These are phyloP conservation scores for Arachnomyces sp. DNA, from an alignment of 2,329 filamentous ascomycete species.

Conservation along the genomic window DNA sequence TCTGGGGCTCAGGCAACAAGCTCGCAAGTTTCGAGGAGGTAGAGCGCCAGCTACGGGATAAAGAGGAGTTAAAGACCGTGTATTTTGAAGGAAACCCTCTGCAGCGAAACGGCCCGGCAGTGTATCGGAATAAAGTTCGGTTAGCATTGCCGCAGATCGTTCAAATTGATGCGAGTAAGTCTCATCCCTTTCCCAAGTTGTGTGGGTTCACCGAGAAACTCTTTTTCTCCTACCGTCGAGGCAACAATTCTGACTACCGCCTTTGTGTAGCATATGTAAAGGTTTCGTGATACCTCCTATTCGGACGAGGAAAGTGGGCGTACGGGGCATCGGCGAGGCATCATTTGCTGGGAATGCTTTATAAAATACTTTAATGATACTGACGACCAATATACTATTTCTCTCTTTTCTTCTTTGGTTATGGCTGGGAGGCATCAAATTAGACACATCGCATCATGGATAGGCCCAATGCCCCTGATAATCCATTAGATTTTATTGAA, in stretches of 20 bases:
- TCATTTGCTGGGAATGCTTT: too few relatives aligned
- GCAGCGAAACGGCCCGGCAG: constrained; percentile 67
- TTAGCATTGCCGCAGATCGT: constrained; percentile 78
- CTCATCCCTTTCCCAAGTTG: not conserved
- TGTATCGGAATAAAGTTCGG: constrained; percentile 91
- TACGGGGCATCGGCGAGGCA: not conserved
- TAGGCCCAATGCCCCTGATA: too few relatives aligned
- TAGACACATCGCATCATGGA: too few relatives aligned
- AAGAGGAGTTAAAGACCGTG: constrained; percentile 74
- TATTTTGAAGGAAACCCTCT: constrained; percentile 95
- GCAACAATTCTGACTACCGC: not conserved
- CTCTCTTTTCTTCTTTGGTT: too few relatives aligned
- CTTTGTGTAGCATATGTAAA: constrained; percentile 24
- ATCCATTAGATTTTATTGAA: too few relatives aligned
- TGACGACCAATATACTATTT: too few relatives aligned
- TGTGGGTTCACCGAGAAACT: not conserved
- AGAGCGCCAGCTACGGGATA: constrained; percentile 66
- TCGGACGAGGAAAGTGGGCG: not conserved
- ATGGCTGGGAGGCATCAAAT: too few relatives aligned
- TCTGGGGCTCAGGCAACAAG: constrained; percentile 91
- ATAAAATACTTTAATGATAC: too few relatives aligned
- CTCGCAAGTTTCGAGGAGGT: constrained; percentile 74
- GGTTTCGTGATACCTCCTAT: constrained; percentile 11
- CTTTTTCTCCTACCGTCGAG: constrained; percentile 1
- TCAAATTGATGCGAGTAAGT: constrained; percentile 97